Evolutionary conservation across 2,329 filamentous ascomycete genomes (phyloP), one percentile per base, ranked within the genome.

Genomic region (Penicillium sp.): DNA sequence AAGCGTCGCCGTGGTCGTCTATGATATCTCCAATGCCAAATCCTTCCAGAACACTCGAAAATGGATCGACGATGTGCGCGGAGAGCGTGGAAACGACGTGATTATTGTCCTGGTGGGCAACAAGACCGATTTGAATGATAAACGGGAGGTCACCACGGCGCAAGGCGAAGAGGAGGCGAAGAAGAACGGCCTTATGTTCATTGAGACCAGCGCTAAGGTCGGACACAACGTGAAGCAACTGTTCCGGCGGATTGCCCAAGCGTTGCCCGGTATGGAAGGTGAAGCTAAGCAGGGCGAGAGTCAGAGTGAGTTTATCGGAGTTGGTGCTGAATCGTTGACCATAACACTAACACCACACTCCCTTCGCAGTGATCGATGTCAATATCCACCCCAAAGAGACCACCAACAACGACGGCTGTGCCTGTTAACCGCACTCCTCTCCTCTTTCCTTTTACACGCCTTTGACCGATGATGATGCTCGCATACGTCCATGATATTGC

Each of bases 81-180:
- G 92, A 45, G 94, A 99, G 80, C 85, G 94, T 68, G 94, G 94
- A 45, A 96, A 96, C 79, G 94, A 99, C 75, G 95, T 99, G 55
- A 99, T 99, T 67, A 97, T 99, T 67, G 94, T 99, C 40, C 79
- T 99, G 40, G 95, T 99, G 32, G 94, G 94, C 62, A 99, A 99
- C 82, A 99, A 99, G 86, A 99, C 94, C 37, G 94, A 99, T 81
- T 76, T 99, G 74, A 96, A 94, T 75, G 94, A 99, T 75, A 97
- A 97, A 83, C 85, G 94, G 49, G 93, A 99, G 76, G 94, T 99
- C 55, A 99, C 93, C 34, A 95, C 91, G 29, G 87, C 90, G 69
- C 92, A 97, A 75, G 94, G 94, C 54, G 94, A 99, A 75, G 94
- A 97, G 66, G 94, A 99, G 78, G 93, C 93, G 36, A 96, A 96